Evolutionary conservation across 345 rosid genomes (phyloP).

Genomic region (Eucalyptus fibrosa): DNA sequence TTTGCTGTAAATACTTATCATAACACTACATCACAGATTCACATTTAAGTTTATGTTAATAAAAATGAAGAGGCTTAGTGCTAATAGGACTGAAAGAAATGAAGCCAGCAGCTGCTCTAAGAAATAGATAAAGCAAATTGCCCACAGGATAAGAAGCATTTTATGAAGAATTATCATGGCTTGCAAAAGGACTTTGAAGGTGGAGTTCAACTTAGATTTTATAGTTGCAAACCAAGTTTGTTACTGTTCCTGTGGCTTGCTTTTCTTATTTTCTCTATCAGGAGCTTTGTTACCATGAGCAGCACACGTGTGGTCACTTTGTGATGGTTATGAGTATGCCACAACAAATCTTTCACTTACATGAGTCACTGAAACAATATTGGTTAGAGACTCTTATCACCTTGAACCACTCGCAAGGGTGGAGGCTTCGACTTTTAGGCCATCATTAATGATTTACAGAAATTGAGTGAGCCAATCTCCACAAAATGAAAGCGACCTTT

Average conservation of each 20-base stretch:
- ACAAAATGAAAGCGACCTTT: background rate
- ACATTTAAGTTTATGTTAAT: background rate
- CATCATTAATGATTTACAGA: background rate
- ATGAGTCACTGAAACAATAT: background rate
- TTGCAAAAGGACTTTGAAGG: background rate
- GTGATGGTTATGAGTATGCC: background rate
- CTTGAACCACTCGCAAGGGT: background rate
- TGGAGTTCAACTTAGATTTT: background rate
- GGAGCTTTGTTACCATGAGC: background rate
- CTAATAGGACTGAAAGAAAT: background rate
- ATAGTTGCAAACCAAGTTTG: background rate
- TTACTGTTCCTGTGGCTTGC: background rate
- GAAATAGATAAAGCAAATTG: background rate
- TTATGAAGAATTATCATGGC: background rate
- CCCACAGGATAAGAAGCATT: background rate
- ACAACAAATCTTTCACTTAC: background rate
- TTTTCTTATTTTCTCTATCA: background rate
- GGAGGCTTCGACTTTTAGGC: background rate
- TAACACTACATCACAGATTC: constrained; percentile 48
- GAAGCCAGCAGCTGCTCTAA: background rate
- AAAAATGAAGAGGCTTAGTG: background rate
- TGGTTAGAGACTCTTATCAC: background rate
- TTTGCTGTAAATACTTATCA: constrained; percentile 71
- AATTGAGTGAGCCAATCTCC: background rate
- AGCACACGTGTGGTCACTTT: background rate